Base-by-base conservation (phyloP, 2,329 filamentous ascomycete genomes). In the Eutypella sp. region DNA sequence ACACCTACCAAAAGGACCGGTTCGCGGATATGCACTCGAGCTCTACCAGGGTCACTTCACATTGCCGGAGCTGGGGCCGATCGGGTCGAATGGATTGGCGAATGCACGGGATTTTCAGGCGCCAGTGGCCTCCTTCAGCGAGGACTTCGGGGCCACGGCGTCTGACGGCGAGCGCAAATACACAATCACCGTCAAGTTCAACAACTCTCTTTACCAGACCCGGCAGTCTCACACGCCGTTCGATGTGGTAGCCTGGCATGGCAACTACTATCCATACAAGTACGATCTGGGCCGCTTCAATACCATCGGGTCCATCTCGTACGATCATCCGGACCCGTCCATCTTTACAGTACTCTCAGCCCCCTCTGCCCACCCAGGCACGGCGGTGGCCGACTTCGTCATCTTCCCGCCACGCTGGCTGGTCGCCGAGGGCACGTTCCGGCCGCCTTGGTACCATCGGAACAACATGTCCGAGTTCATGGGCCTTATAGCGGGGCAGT, bases 171-270 rank as follows among this genome's bases (percentile, higher is more conserved):
- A 54, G 19, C 66, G 50, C 31, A 46, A 46, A 41, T 66, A 68
- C 63, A 75, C 70, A 13, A 66, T 85, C 23, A 72, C 73, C 42
- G 71, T 69, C 55, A 84, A 84, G 57, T 82, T 83, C 56, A 78
- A 78, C 52, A 80, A 82, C 51, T 73, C 74, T 37, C 72, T 85
- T 40, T 85, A 84, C 63, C 68, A 70, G 15, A 78, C 79, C 20
- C 73, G 66, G 39, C 82, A 86, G 61, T 65, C 72, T 6, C 83
- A 86, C 59, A 81, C 78, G 0, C 83, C 83, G 0, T 87, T 85
- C 56, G 82, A 87, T 53, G 74, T 86, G 3, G 82, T 86, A 11
- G 81, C 80, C n/a, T 86, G 82, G 82, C 82, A 86, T 55, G 83
- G 83, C 16, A 82, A 78, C 48, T 87, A 85, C 62, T 81, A 81